Evolutionary conservation across 495 filamentous ascomycete species (phyloP), one percentile per base, ranked within the genome.

Genomic region (Hamigera avellanea): DNA sequence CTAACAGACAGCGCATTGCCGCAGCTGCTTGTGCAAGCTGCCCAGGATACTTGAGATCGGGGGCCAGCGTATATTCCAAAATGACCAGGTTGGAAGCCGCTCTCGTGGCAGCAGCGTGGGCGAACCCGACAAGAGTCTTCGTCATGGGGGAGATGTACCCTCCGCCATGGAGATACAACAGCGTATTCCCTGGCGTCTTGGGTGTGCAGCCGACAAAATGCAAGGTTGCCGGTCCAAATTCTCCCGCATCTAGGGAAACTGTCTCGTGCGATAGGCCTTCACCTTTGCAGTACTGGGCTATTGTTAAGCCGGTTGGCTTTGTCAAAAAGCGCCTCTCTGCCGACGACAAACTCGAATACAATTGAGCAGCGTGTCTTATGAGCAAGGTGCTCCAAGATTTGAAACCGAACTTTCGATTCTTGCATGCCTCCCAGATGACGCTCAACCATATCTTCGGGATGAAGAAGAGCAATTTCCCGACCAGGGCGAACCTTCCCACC

Each of bases 21-120:
- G 49, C 48, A 17, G 52, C 49, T 5, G 60, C 70, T 50, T 73
- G 64, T 39, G 45, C 41, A 14, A 72, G 52, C 44, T 73, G 69
- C 6, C 51, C 53, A 2, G 71, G 71, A 37, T 72, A 75, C 23
- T 40, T 41, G 2, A 37, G 48, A 1, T 53, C 46, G 7, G 71
- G 71, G 2, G 68, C 59, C 15, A 69, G 57, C 36, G 59, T 54
- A 39, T 72, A 72, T 9, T 59, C 52, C 12, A 63, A 46, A 5
- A 70, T 29, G 4, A 66, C 45, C 18, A 57, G 8, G 14, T 32
- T 15, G 6, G 29, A 45, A 26, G 59, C 46, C 21, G 60, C 43
- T 23, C 50, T 43, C 17, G 50, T 40, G 21, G 61, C 56, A 19
- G 14, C 29, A 8, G 29, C 29, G 14, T 15, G 29, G 8, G 14